phyloP scores from a whole-genome alignment of 1,284 basidiomycete species.

The Apiotrichum domesticum region DNA sequence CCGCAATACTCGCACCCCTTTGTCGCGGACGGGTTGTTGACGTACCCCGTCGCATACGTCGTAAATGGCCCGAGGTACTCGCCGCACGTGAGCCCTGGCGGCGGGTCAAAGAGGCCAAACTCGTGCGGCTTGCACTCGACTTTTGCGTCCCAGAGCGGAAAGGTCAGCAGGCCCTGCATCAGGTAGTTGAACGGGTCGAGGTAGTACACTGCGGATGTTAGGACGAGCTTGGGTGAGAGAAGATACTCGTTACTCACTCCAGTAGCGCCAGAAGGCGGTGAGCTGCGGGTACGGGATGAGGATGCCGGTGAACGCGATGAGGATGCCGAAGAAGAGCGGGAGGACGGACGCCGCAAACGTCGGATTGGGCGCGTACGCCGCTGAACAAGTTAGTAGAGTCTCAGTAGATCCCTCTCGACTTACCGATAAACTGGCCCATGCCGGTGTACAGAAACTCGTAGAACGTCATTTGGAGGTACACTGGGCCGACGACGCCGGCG shows the following conservation, averaged over 20 bases:
- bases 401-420: background rate
- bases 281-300: conserved; percentile 29
- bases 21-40: conserved; percentile 32
- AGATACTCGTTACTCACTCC: conserved; percentile 4
- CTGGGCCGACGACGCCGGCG: conserved; percentile 16
- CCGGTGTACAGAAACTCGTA: conserved; percentile 36
- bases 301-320: conserved; percentile 33
- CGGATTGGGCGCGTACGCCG: conserved; percentile 31
- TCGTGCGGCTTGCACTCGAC: conserved; percentile 37
- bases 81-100: conserved; percentile 36
- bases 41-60: conserved; percentile 25
- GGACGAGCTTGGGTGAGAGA: too few species aligned
- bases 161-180: conserved; percentile 29
- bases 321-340: conserved; percentile 14
- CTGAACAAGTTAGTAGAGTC: background rate
- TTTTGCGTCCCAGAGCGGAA: conserved; percentile 28
- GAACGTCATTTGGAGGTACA: conserved; percentile 41
- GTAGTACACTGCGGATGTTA: conserved; percentile 20
- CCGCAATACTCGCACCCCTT: conserved; percentile 34
- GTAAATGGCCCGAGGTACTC: conserved; percentile 31
- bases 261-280: conserved; percentile 34
- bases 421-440: background rate
- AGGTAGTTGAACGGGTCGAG: conserved; percentile 39
- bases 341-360: conserved; percentile 30
- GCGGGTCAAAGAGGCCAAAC: conserved; percentile 37